A percentile compares a stretch with the other conserved stretches of the same genome.
Evolutionary conservation across 1,284 basidiomycete genomes (phyloP).

Genomic region (Testicularia cyperi): DNA sequence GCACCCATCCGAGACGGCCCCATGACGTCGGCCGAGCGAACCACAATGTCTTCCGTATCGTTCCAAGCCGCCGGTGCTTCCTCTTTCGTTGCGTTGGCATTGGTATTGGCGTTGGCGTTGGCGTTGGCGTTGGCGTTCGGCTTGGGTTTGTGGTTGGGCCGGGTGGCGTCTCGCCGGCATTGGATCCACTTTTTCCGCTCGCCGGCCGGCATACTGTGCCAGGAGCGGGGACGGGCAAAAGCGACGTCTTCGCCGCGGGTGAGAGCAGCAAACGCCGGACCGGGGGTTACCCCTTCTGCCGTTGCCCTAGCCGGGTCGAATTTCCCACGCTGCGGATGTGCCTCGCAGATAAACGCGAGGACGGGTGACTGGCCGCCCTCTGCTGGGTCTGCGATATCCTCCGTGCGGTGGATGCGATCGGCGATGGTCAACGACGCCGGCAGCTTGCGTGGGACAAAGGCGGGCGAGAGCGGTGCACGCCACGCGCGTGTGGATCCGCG

Average conservation of each 20-base stretch:
- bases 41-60: conserved; percentile 22
- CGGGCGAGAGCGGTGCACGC: conserved; percentile 22
- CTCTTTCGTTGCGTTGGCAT: conserved; percentile 3
- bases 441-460: conserved; percentile 18
- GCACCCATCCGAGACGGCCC: conserved; percentile 70
- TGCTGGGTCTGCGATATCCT: conserved; percentile 12
- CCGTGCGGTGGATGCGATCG: conserved; percentile 8
- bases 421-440: conserved; percentile 6
- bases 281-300: conserved; percentile 70
- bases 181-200: conserved; percentile 39
- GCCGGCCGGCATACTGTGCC: conserved; percentile 25
- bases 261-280: conserved; percentile 63
- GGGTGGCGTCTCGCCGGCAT: conserved; percentile 63
- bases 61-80: conserved; percentile 60
- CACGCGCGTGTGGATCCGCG: background rate
- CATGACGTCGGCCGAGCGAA: conserved; percentile 56
- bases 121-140: conserved; percentile 46
- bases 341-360: conserved; percentile 71
- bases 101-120: conserved; percentile 61
- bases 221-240: conserved; percentile 57
- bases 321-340: conserved; percentile 78
- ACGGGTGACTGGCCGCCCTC: conserved; percentile 31
- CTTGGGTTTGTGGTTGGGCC: conserved; percentile 57
- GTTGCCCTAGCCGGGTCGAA: conserved; percentile 74
- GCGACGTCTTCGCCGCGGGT: conserved; percentile 62